Evolutionary conservation across 495 filamentous ascomycete genomes (phyloP), one percentile per base, ranked within the genome.

Genomic region (Cairneyella variabilis): DNA sequence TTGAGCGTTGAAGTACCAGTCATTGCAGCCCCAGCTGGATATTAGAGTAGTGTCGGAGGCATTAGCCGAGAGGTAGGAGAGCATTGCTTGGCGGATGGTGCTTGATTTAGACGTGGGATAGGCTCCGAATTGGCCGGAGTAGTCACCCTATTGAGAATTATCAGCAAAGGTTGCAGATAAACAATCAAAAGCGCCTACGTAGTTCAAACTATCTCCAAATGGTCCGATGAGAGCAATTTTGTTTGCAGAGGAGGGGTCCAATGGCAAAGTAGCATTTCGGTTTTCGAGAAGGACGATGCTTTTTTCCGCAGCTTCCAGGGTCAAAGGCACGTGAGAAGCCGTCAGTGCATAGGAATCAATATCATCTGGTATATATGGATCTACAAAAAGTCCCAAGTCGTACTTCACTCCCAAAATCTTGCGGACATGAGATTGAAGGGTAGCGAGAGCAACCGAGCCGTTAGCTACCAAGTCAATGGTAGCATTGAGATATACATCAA

Each of bases 171-270:
- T 71, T 71, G 28, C 69, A 69, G 9, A 68, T 22, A 6, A 2
- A 10, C 6, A 42, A n/a, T 32, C 20, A n/a, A 8, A 30, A 3
- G 8, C 4, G 30, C 48, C 12, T 21, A 43, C 71, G 45, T 69
- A 71, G 48, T 76, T 74, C 34, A 76, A 57, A 30, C 62, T 66
- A 46, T 75, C 71, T 0, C 63, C 45, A 30, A 71, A 76, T 3
- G 69, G 72, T 1, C 74, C 72, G 20, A 75, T 59, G 12, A 72
- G 60, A 16, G 65, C 69, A 37, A 72, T 66, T 25, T 62, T 70
- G n/a, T 60, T 57, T 34, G 66, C 62, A 11, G 51, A 43, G 30
- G 39, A 26, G 0, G 61, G 63, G 3, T 56, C 56, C 4, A 74
- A 26, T n/a, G 70, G 71, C 2, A 71, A 52, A 9, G 63, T 72